Evolutionary conservation across 352 stramenopile genomes (phyloP), one percentile per base, ranked within the genome.

Genomic region (Pythium dissotocum): DNA sequence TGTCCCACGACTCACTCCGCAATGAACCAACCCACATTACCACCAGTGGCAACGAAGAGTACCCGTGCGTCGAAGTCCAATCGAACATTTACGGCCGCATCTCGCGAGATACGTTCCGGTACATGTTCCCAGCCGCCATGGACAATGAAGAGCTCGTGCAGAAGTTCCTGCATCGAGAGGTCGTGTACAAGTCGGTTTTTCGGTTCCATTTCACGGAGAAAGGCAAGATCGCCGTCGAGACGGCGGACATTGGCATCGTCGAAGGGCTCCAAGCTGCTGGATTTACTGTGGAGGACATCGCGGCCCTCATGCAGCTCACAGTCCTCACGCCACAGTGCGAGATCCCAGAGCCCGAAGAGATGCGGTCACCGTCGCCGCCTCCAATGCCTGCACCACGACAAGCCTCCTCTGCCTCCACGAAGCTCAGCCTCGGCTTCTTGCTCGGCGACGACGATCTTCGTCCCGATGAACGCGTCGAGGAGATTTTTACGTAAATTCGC

Each of bases 1-100:
- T 65, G 16, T 70, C 58, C 8, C 58, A 76, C 46, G 57, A 79
- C 9, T 65, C 75, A 36, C 67, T 88, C 2, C 58, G 77, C 26
- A 75, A 85, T 21, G 13, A 40, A 14, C 52, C 78, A n/a, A 49
- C 57, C 36, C 26, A 69, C 33, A 79, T 88, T 63, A 69, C 74
- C 4, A 77, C 60, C 14, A 42, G 24, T 1, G 62, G 69, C 13
- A 61, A 21, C 9, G 58, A 73, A 24, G 64, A 73, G 18, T 12
- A 73, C 14, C 56, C 52, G 51, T 63, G 58, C 12, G 58, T 73
- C 13, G 53, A 69, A 59, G 61, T 69, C 4, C 28, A 57, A 16
- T 55, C 42, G 6, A 64, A 67, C n/a, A 62, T 74, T 16, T 36
- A 53, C 36, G 61, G 24, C 18, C 61, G 67, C 30, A 61, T 66